Evolutionary conservation across 495 filamentous ascomycete species (phyloP), one percentile per base, ranked within the genome.

Genomic region (Penicillium argentinense): DNA sequence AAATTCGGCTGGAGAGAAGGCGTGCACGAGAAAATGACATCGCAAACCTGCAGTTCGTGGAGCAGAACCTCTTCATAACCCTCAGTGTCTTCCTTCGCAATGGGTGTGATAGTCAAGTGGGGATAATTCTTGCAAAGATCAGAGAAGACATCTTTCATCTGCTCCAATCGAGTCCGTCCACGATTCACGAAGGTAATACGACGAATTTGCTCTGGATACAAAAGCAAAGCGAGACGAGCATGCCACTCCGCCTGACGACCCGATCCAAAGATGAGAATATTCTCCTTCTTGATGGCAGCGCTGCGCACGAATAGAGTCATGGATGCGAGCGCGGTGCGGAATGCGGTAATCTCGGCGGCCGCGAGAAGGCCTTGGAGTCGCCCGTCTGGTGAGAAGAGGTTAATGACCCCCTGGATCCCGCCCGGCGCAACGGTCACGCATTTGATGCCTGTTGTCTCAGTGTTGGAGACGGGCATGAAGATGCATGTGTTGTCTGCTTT

Each of bases 231-330:
- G 1, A 96, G 78, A 0, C 90, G 85, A 13, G 89, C 79, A 67
- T 96, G 91, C 92, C 92, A 98, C 62, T 89, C 88, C 3, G 93
- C 91, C 69, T 96, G 91, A 44, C 85, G 77, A 19, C 93, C 93
- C 4, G 85, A 82, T 18, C 93, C 93, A 59, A 98, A 93, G 39
- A 96, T 82, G 12, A 84, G 77, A 2, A 95, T 56, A 21, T 82
- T 85, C 47, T 84, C 81, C 32, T 89, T 81, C 18, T 32, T 34
- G 1, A 68, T 29, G 1, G 51, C 37, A 8, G 68, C 58, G 28
- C 71, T 67, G 16, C 91, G 84, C 25, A 81, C 81, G 29, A 77
- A 77, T 2, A 96, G 74, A 1, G 95, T 79, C 62, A 89, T 84
- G 9, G 86, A 81, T 2, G 88, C 86, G 8, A 97, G 77, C 0